Conservation (phyloP, 441 rosid species). For the Pelargonium australe region DNA sequence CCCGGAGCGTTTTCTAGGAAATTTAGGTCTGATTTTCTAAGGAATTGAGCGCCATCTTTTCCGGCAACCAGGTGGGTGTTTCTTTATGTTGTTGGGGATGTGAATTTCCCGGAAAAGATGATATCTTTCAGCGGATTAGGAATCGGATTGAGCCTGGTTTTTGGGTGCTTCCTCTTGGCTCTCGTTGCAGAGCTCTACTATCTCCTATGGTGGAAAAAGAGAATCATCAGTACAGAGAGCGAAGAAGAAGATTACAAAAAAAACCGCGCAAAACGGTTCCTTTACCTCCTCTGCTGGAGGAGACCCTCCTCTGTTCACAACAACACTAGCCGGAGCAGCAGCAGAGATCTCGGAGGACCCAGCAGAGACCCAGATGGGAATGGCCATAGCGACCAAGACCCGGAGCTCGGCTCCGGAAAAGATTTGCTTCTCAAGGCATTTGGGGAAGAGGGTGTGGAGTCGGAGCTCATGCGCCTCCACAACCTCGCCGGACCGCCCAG, state of each 20-base stretch:
- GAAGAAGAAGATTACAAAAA: neutral
- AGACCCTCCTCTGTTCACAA: conserved; percentile 43
- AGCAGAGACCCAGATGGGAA: conserved; percentile 23
- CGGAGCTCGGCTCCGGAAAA: no score
- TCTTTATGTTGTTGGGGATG: no score
- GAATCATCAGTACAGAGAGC: conserved; percentile 7
- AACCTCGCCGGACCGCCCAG: conserved; percentile 77
- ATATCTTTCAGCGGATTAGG: conserved; percentile 52
- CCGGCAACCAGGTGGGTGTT: no score
- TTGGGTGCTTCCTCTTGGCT: conserved; percentile 67
- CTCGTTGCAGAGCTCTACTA: conserved; percentile 69
- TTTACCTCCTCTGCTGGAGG: conserved; percentile 61
- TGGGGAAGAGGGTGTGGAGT: conserved; percentile 47
- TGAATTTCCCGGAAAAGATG: conserved; percentile 48
- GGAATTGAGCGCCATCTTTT: no score
- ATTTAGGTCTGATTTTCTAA: no score
- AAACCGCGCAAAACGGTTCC: conserved; percentile 49
- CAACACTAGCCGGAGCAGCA: no score
- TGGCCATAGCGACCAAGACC: conserved; percentile 41
- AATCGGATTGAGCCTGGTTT: conserved; percentile 58
- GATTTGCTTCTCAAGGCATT: conserved; percentile 43
- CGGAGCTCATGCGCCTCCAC: conserved; percentile 87
- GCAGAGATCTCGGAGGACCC: no score
- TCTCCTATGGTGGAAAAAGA: conserved; percentile 58
- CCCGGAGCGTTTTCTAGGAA: no score